A percentile compares a stretch with the other conserved stretches of the same genome.
These are phyloP conservation scores for Bidens hawaiensis DNA, from an alignment of 140 eudicot genomes.

Conservation along the genomic window DNA sequence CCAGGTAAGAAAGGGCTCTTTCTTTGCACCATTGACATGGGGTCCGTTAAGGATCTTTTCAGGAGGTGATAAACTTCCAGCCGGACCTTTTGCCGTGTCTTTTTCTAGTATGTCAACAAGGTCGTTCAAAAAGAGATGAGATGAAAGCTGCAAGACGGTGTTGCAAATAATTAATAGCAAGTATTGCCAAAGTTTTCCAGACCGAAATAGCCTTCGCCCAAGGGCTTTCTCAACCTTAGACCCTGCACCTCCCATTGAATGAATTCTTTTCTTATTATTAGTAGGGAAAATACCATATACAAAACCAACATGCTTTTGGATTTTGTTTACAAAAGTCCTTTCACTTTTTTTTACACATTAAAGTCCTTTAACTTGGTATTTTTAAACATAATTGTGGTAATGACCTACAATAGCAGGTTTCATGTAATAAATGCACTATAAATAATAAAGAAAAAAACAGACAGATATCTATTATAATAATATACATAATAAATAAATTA, in stretches of 20 bases:
- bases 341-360: too few relatives aligned
- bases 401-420: too few relatives aligned
- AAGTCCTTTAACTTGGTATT: too few relatives aligned
- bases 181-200: conserved; percentile 82
- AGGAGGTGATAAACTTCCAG: conserved; percentile 31
- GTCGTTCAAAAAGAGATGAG: conserved; percentile 64
- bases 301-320: too few relatives aligned
- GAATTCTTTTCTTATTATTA: too few relatives aligned
- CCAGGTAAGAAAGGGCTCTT: conserved; percentile 81
- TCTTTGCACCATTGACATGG: conserved; percentile 47
- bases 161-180: conserved; percentile 88
- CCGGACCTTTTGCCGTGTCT: conserved; percentile 45
- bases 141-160: conserved; percentile 73
- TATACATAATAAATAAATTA: too few relatives aligned
- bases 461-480: too few relatives aligned
- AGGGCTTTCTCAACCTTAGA: conserved; percentile 86
- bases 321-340: too few relatives aligned
- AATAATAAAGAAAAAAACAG: too few relatives aligned
- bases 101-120: conserved; percentile 91
- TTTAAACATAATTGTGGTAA: too few relatives aligned
- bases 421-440: too few relatives aligned
- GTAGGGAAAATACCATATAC: too few relatives aligned
- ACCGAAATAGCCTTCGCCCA: conserved; percentile 83
- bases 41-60: conserved; percentile 50
- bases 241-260: conserved; percentile 91